Percentiles rank a stretch among this genome's conserved stretches.
These are phyloP conservation scores for Calonectria honghensis DNA, from an alignment of 2,329 filamentous ascomycete species.

Conservation along the genomic window DNA sequence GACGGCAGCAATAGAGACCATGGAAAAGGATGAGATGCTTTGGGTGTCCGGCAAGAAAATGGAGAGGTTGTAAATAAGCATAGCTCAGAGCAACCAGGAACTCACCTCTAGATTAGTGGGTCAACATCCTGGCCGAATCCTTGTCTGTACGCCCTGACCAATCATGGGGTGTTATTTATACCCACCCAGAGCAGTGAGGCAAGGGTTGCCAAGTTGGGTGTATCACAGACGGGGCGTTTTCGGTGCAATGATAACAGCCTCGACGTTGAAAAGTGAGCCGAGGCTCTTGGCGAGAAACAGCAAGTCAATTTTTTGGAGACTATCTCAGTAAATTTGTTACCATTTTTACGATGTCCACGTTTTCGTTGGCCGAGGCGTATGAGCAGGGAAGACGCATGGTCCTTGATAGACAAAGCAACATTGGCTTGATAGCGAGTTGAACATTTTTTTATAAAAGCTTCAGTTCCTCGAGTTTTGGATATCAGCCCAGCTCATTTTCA, in stretches of 20 bases:
- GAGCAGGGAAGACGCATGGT: neutral
- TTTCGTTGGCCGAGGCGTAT: conserved; percentile 14
- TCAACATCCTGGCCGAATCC: neutral
- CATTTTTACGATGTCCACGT: neutral
- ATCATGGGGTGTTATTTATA: neutral
- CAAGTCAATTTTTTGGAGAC: neutral
- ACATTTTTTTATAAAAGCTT: neutral
- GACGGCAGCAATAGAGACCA: neutral
- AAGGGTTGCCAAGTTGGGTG: neutral
- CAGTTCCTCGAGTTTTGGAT: neutral
- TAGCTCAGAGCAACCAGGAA: neutral
- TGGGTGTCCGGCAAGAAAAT: neutral
- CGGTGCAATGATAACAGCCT: neutral
- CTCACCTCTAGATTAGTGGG: neutral
- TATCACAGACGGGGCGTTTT: neutral
- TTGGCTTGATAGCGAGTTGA: too few relatives aligned
- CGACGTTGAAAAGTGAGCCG: neutral
- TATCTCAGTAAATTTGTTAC: too few relatives aligned
- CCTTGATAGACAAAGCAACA: neutral
- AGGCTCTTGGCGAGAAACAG: neutral
- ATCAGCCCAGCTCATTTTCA: neutral
- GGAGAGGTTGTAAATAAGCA: conserved; percentile 11
- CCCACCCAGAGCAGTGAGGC: neutral
- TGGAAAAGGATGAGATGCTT: neutral
- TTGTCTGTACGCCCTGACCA: neutral